Conservation (phyloP, 2,329 filamentous ascomycete genomes). For the Hyphodiscus sp. region DNA sequence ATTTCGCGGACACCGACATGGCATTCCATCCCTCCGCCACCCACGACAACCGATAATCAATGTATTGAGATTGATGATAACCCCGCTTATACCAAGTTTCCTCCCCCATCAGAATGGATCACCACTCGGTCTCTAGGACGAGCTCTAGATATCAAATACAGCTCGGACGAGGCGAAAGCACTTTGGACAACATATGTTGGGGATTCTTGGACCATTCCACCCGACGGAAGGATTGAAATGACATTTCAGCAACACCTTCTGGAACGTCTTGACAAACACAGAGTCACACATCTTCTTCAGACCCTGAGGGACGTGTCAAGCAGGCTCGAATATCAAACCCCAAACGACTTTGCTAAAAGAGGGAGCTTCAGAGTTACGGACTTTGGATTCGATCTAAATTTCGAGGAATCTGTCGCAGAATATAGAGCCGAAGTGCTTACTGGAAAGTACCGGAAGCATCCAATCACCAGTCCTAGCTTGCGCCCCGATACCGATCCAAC, state of each 20-base stretch:
- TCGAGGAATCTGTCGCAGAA: conserved; percentile 6
- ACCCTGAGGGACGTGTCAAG: conserved; percentile 1
- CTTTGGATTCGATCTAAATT: conserved; percentile 7
- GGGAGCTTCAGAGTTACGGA: conserved; percentile 8
- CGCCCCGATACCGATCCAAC: neutral
- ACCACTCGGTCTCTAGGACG: conserved; percentile 4
- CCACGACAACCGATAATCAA: neutral
- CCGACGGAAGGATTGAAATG: conserved; percentile 10
- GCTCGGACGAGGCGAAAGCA: neutral
- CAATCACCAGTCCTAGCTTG: neutral
- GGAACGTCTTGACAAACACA: conserved; percentile 6
- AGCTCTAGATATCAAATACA: conserved; percentile 5
- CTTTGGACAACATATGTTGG: conserved; percentile 7
- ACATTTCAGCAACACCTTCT: conserved; percentile 8
- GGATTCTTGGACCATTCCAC: conserved; percentile 10
- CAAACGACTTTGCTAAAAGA: conserved; percentile 1
- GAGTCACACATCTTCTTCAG: conserved; percentile 3
- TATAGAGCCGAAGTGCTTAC: conserved; percentile 4
- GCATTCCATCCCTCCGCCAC: conserved; percentile 1
- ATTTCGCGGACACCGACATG: neutral
- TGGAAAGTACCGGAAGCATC: conserved; percentile 4
- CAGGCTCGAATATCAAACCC: conserved; percentile 1
- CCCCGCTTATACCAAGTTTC: conserved; percentile 1
- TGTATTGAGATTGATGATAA: neutral
- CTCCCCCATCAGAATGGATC: conserved; percentile 5